Conservation (phyloP, 768 basidiomycete genomes). For the Dioszegia aurantiaca region DNA sequence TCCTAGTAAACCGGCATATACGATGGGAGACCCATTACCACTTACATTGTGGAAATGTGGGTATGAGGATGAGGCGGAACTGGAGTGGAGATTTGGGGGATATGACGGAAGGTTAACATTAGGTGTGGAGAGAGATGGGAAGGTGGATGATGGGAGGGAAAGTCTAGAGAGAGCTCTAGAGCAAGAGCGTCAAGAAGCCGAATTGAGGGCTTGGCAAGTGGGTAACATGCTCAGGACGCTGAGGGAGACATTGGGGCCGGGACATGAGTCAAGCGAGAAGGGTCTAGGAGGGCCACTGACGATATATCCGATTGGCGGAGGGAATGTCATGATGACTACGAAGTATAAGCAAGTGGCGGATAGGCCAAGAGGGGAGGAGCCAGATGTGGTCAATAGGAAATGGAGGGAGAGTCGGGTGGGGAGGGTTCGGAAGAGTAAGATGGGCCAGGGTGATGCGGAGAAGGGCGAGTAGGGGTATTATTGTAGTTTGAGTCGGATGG, state of each 20-base stretch:
- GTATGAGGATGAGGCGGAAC: slow-evolving; percentile 60
- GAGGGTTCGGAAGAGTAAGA: slow-evolving; percentile 20
- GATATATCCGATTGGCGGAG: slow-evolving; percentile 67
- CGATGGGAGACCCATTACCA: slow-evolving; percentile 89
- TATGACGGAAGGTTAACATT: slow-evolving; percentile 50
- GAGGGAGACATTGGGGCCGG: slow-evolving; percentile 61
- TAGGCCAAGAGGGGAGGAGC: slow-evolving; percentile 67
- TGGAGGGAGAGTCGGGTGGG: slow-evolving; percentile 58
- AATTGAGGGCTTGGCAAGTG: slow-evolving; percentile 61
- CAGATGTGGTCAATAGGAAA: slow-evolving; percentile 71
- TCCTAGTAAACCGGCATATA: slow-evolving; percentile 72
- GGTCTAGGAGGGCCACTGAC: slow-evolving; percentile 17
- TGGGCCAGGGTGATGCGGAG: not conserved
- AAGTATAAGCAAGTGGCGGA: slow-evolving; percentile 68
- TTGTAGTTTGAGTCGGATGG: too few species aligned
- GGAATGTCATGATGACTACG: slow-evolving; percentile 61
- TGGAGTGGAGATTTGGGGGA: slow-evolving; percentile 69
- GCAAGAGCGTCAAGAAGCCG: slow-evolving; percentile 30
- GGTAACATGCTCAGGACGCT: slow-evolving; percentile 65
- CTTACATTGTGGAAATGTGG: slow-evolving; percentile 88
- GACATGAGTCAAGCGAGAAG: too few species aligned
- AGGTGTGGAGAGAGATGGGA: slow-evolving; percentile 19
- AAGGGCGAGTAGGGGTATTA: slow-evolving; percentile 10
- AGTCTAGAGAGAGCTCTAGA: slow-evolving; percentile 35
- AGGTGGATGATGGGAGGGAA: slow-evolving; percentile 24